A percentile compares a stretch with the other conserved stretches of the same genome.
Evolutionary conservation across 257 asterid species (phyloP).

Genomic region (Capsicum baccatum): DNA sequence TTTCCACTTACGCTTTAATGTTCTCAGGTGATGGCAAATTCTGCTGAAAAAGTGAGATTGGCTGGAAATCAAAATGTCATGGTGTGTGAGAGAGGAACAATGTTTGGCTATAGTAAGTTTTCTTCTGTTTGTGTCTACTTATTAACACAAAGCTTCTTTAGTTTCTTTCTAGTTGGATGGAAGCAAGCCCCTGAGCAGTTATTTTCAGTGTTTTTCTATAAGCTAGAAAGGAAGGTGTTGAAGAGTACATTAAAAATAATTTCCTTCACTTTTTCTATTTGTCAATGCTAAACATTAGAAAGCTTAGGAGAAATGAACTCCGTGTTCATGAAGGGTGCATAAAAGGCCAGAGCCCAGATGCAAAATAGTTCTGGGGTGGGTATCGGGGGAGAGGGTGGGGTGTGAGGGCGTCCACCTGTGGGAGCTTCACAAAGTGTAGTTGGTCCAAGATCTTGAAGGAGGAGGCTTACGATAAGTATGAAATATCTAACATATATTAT

Average conservation of each 20-base stretch:
- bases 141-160: too few relatives aligned
- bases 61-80: constrained; percentile 96
- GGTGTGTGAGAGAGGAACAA: constrained; percentile 99
- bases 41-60: constrained; percentile 90
- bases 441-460: not conserved
- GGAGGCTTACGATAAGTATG: not conserved
- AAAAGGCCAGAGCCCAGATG: not conserved
- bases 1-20: constrained; percentile 28
- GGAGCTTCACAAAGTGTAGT: not conserved
- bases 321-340: not conserved
- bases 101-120: constrained; percentile 93
- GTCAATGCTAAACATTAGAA: not conserved
- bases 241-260: not conserved
- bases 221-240: not conserved
- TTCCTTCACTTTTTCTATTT: constrained; percentile 23
- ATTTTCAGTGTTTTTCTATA: not conserved
- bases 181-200: not conserved
- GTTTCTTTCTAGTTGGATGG: not conserved
- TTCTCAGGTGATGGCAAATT: constrained; percentile 84
- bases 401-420: not conserved
- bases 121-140: constrained; percentile 15
- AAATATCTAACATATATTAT: constrained; percentile 12
- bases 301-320: not conserved
- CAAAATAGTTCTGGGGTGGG: constrained; percentile 19
- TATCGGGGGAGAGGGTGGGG: not conserved